Percentiles rank a stretch among this genome's conserved stretches.
These are phyloP conservation scores for Porogramme epimiltina DNA, from an alignment of 1,284 basidiomycete genomes.

Conservation along the genomic window DNA sequence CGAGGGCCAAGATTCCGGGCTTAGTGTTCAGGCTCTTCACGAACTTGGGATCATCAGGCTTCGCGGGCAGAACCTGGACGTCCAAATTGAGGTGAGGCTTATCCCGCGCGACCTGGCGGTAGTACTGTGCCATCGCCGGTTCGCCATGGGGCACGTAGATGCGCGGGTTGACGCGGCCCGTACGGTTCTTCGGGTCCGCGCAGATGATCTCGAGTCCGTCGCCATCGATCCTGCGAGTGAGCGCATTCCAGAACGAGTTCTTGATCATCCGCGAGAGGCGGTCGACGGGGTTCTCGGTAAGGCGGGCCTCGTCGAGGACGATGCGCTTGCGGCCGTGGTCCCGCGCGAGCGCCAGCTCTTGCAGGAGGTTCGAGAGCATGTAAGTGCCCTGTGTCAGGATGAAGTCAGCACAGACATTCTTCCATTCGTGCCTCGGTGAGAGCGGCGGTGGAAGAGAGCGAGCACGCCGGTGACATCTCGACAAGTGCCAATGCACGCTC, in stretches of 20 bases:
- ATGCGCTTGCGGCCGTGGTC: constrained; percentile 95
- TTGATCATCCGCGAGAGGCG: constrained; percentile 98
- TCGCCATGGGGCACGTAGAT: constrained; percentile 95
- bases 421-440: not conserved
- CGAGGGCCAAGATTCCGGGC: constrained; percentile 92
- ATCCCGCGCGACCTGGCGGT: constrained; percentile 77
- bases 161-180: constrained; percentile 81
- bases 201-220: constrained; percentile 97
- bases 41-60: constrained; percentile 85
- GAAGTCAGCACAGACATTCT: constrained; percentile 3
- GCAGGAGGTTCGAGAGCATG: constrained; percentile 98
- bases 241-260: constrained; percentile 97
- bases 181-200: constrained; percentile 95
- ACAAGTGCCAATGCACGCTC: constrained; percentile 4
- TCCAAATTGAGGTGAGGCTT: constrained; percentile 91
- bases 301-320: constrained; percentile 94
- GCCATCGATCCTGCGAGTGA: constrained; percentile 95
- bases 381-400: constrained; percentile 78
- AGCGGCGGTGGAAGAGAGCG: too few species aligned
- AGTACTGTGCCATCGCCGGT: constrained; percentile 93
- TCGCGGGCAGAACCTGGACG: constrained; percentile 85
- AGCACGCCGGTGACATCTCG: constrained; percentile 3
- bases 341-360: constrained; percentile 96
- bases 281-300: constrained; percentile 97
- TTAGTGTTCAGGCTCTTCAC: constrained; percentile 93